Percentiles rank a stretch among this genome's conserved stretches.
phyloP scores from a whole-genome alignment of 495 filamentous ascomycete genomes.

The Penicillium simplicissimum region DNA sequence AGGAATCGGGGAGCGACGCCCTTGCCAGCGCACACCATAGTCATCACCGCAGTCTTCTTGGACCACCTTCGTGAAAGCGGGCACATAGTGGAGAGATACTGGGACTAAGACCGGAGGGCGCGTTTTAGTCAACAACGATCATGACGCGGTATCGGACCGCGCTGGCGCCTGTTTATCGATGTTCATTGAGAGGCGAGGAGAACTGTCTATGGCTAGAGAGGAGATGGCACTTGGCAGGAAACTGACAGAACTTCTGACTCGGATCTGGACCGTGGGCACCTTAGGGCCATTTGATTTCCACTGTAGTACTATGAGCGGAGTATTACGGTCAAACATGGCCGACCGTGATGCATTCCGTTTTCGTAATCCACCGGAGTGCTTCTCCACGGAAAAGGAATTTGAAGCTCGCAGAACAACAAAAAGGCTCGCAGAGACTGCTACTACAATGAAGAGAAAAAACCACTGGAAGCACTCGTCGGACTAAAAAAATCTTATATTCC shows the following conservation, averaged over 20 bases:
- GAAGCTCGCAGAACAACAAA: background rate
- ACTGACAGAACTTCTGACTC: background rate
- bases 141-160: background rate
- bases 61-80: background rate
- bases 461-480: background rate
- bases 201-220: no score
- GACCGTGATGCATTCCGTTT: background rate
- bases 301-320: background rate
- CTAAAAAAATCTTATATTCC: slow-evolving; percentile 1
- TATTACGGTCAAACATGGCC: background rate
- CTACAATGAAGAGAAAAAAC: background rate
- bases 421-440: background rate
- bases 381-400: background rate
- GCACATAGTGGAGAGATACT: background rate
- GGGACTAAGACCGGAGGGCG: slow-evolving; percentile 11
- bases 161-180: background rate
- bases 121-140: background rate
- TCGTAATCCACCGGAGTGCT: background rate
- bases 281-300: background rate
- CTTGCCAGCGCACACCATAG: background rate
- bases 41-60: background rate
- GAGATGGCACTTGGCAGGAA: background rate
- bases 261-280: background rate
- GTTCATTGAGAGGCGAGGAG: no score
- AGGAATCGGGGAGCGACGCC: background rate